Conservation (phyloP, 2,329 filamentous ascomycete genomes). For the Trichoderma afroharzianum region DNA sequence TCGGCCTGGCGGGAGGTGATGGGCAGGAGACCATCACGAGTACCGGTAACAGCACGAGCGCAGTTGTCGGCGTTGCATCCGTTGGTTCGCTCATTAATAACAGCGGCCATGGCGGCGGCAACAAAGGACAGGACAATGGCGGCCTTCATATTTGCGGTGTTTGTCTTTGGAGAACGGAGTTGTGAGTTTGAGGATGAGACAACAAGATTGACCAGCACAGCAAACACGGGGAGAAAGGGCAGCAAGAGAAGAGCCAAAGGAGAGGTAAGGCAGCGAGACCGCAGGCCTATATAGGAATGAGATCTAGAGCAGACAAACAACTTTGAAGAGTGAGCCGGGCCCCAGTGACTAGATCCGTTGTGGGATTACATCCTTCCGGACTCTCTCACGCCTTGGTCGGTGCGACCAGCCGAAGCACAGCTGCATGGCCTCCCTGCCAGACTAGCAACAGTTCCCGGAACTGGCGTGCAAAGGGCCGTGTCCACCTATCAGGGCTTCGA, state of each 20-base stretch:
- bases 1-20: constrained; percentile 36
- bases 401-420: constrained; percentile 14
- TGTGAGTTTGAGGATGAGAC: neutral
- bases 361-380: neutral
- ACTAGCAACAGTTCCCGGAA: neutral
- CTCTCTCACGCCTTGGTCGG: neutral
- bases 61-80: constrained; percentile 44
- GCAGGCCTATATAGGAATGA: constrained; percentile 1
- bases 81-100: constrained; percentile 30
- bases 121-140: constrained; percentile 36
- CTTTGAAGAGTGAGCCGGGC: neutral
- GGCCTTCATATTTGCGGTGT: constrained; percentile 39
- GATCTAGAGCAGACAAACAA: neutral
- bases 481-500: constrained; percentile 28
- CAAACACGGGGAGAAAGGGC: neutral
- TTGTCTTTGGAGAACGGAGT: neutral
- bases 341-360: neutral
- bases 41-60: constrained; percentile 45
- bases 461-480: constrained; percentile 6
- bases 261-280: neutral
- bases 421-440: constrained; percentile 1
- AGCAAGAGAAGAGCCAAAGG: neutral
- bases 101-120: constrained; percentile 35
- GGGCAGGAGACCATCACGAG: constrained; percentile 35
- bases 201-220: neutral